Evolutionary conservation across 208 protist species (phyloP).

Genomic region (Angomonas ambiguus): DNA sequence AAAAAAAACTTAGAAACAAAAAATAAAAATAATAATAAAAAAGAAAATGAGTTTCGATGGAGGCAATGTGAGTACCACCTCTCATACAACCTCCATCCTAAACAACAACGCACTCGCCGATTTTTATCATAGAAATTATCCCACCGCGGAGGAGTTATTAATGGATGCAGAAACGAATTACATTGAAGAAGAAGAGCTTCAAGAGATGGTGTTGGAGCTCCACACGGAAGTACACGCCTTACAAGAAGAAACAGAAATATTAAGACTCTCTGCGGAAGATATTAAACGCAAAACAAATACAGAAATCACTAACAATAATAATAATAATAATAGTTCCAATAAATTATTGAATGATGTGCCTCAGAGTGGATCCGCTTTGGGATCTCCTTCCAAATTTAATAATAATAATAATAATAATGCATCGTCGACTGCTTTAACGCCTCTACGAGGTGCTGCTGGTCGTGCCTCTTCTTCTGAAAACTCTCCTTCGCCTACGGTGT

Average conservation of each 20-base stretch:
- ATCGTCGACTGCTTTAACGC: not conserved
- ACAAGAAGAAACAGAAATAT: conserved; percentile 50
- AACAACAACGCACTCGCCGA: conserved; percentile 24
- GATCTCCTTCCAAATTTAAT: not conserved
- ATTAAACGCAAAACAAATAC: conserved; percentile 19
- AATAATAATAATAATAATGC: not conserved
- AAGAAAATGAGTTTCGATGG: conserved; percentile 3
- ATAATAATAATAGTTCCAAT: no score
- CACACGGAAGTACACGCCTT: conserved; percentile 61
- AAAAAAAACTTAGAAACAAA: not conserved
- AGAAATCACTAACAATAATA: conserved; percentile 1
- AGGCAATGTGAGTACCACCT: not conserved
- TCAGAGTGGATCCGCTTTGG: not conserved
- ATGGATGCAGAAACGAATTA: conserved; percentile 19
- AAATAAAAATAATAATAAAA: not conserved
- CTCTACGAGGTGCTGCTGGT: not conserved
- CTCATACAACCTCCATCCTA: not conserved
- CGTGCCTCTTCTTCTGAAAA: not conserved
- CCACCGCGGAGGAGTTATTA: conserved; percentile 43
- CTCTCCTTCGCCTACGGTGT: not conserved
- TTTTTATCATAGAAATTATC: conserved; percentile 63
- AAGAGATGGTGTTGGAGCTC: conserved; percentile 50
- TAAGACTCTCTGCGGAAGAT: conserved; percentile 35
- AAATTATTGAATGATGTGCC: no score
- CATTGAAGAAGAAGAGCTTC: conserved; percentile 35